Conservation (phyloP, 495 filamentous ascomycete genomes). For the Hyaloscypha bicolor region DNA sequence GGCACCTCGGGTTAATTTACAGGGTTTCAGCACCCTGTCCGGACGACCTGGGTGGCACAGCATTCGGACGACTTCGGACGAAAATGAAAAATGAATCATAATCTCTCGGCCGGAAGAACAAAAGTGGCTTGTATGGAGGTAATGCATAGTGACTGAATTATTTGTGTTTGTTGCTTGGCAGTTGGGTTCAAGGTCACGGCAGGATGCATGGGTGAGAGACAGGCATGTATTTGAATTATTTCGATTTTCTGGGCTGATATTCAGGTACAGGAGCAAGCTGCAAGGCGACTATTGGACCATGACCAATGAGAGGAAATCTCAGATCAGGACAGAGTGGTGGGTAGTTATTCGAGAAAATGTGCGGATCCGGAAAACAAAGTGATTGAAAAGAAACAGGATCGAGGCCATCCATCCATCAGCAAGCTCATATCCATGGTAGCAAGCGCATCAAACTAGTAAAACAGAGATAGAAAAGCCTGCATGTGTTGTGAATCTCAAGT, state of each 20-base stretch:
- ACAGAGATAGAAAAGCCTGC: neutral
- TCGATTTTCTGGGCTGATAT: slow-evolving; percentile 6
- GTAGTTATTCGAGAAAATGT: neutral
- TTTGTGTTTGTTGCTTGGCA: neutral
- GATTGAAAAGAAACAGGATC: neutral
- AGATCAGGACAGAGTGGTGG: neutral
- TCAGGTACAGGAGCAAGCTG: neutral
- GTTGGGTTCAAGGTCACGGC: neutral
- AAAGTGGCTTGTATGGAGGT: too few relatives aligned
- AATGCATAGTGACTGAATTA: neutral
- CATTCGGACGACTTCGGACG: too few relatives aligned
- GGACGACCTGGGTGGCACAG: too few relatives aligned
- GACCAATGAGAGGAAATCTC: neutral
- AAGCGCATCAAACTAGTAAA: neutral
- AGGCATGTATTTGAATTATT: slow-evolving; percentile 3
- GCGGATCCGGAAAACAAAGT: neutral
- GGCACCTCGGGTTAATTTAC: neutral
- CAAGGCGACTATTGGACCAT: neutral
- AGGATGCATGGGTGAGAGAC: neutral
- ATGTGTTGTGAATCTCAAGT: neutral
- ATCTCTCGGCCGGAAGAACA: too few relatives aligned
- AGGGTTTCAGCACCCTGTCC: neutral
- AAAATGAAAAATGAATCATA: too few relatives aligned
- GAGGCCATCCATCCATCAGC: neutral
- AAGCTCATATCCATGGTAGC: neutral